These are phyloP conservation scores for Talaromyces thailandensis DNA, from an alignment of 495 filamentous ascomycete species.

Conservation along the genomic window DNA sequence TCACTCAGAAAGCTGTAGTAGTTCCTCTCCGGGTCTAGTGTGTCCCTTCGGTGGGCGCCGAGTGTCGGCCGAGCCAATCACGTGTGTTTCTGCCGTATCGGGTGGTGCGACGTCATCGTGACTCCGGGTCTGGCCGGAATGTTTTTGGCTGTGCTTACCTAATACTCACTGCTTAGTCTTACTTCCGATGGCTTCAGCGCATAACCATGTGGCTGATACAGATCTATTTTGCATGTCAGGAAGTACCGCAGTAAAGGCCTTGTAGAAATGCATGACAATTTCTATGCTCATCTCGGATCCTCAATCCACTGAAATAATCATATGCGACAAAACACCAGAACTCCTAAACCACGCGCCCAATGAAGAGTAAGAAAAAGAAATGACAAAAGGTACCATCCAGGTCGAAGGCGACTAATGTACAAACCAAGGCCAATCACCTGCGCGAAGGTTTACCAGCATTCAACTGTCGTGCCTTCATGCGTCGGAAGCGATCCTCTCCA, in stretches of 20 bases:
- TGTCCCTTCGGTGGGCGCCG: not conserved
- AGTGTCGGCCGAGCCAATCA: not conserved
- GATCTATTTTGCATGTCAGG: not conserved
- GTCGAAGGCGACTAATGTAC: not conserved
- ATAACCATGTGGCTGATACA: not conserved
- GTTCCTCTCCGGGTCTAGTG: not conserved
- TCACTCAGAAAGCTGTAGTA: not conserved
- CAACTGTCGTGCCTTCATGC: slow-evolving; percentile 66
- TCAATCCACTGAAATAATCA: not conserved
- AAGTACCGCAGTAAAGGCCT: not conserved
- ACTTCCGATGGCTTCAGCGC: no score
- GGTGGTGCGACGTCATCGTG: not conserved
- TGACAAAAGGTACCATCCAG: slow-evolving; percentile 2
- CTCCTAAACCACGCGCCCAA: not conserved
- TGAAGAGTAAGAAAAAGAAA: not conserved
- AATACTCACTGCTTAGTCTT: no score
- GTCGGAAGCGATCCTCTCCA: slow-evolving; percentile 73
- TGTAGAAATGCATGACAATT: not conserved
- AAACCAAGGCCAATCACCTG: slow-evolving; percentile 6
- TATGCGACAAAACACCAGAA: not conserved
- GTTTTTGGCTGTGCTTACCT: not conserved
- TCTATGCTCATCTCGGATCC: not conserved
- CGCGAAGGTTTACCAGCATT: slow-evolving; percentile 39
- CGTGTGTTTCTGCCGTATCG: not conserved
- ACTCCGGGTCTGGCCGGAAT: not conserved